Evolutionary conservation across 805 yeast species (phyloP).

Genomic region (Zygosaccharomyces bailii): DNA sequence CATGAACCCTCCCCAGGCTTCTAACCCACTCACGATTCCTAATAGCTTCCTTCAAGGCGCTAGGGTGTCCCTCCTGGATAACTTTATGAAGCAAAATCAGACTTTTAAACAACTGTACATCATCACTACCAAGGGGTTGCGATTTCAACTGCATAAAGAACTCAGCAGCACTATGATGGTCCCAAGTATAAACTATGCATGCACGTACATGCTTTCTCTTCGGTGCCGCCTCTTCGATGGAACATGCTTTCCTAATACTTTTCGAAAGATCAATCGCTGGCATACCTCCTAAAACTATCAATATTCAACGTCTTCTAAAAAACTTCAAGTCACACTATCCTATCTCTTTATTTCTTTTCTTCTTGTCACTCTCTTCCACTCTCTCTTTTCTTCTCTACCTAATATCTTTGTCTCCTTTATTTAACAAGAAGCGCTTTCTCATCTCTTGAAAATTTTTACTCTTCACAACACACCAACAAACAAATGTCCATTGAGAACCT

Average conservation of each 20-base stretch:
- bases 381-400: not conserved
- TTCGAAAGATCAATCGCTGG: constrained; percentile 40
- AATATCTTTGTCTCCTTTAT: constrained; percentile 2
- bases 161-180: constrained; percentile 75
- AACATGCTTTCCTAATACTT: constrained; percentile 71
- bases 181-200: constrained; percentile 96
- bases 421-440: not conserved
- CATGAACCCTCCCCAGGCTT: constrained; percentile 57
- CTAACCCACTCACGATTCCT: constrained; percentile 74
- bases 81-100: constrained; percentile 85
- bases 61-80: constrained; percentile 96
- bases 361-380: not conserved
- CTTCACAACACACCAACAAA: constrained; percentile 7
- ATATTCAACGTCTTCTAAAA: no score
- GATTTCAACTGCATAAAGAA: constrained; percentile 82
- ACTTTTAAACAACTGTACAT: constrained; percentile 81
- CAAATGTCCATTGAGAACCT: constrained; percentile 78
- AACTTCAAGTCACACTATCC: not conserved
- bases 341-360: not conserved
- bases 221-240: constrained; percentile 84
- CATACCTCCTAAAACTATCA: constrained; percentile 19
- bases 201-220: constrained; percentile 95
- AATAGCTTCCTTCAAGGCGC: constrained; percentile 75
- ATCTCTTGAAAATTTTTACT: constrained; percentile 8
- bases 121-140: constrained; percentile 73